Percentiles rank a stretch among this genome's conserved stretches.
Evolutionary conservation across 331 rosid genomes (phyloP).

Genomic region (Erythrophleum ivorense): DNA sequence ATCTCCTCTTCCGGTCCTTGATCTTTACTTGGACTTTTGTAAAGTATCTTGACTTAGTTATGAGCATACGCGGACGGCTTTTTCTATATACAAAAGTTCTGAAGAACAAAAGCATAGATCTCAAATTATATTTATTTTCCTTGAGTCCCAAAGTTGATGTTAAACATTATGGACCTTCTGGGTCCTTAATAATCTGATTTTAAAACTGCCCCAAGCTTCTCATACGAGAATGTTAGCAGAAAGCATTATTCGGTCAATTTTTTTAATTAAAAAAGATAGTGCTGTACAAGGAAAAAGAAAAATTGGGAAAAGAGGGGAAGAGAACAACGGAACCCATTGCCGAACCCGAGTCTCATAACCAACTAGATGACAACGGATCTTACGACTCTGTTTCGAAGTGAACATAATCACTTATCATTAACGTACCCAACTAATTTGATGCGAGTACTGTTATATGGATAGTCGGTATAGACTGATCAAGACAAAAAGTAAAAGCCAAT

Average conservation of each 20-base stretch:
- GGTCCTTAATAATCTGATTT: not conserved
- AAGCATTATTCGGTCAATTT: not conserved
- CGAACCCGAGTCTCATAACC: too few species aligned
- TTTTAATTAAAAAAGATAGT: too few species aligned
- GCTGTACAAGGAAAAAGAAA: too few species aligned
- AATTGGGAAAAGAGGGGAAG: too few species aligned
- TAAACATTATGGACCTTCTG: not conserved
- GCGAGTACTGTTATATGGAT: too few species aligned
- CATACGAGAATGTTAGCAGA: not conserved
- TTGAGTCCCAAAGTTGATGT: not conserved
- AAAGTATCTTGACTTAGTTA: conserved; percentile 48
- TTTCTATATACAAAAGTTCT: not conserved
- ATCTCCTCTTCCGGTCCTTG: conserved; percentile 45
- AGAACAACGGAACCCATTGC: too few species aligned
- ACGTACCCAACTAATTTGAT: not conserved
- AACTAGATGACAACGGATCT: too few species aligned
- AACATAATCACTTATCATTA: too few species aligned
- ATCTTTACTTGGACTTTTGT: conserved; percentile 51
- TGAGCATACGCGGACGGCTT: conserved; percentile 18
- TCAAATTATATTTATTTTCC: not conserved
- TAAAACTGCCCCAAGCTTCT: not conserved
- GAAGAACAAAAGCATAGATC: not conserved
- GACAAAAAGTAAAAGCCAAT: not conserved
- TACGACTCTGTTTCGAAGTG: too few species aligned
- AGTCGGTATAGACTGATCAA: not conserved